Conservation (phyloP, 2,329 filamentous ascomycete species). For the Raffaelea arxii region DNA sequence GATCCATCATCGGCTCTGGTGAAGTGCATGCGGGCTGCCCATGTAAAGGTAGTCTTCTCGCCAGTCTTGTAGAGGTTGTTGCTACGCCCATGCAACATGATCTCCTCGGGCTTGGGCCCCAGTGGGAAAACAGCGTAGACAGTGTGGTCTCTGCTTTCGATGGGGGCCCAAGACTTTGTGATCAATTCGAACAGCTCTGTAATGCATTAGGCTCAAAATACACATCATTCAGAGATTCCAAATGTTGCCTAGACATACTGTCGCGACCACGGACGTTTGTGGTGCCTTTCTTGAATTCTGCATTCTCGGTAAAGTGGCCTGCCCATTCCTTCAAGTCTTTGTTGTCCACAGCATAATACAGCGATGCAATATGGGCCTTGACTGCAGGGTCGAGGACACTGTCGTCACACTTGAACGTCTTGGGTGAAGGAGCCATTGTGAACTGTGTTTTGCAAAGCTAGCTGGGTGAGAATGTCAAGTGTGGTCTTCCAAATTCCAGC, state of each 20-base stretch:
- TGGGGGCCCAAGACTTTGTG: conserved; percentile 5
- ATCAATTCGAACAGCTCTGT: conserved; percentile 4
- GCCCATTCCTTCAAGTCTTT: conserved; percentile 5
- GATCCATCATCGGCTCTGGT: neutral
- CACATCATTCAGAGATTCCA: neutral
- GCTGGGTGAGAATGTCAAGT: too few species aligned
- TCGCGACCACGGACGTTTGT: conserved; percentile 7
- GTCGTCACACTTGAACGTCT: conserved; percentile 9
- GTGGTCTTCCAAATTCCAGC: too few species aligned
- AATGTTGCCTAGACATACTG: too few species aligned
- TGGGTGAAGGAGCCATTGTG: conserved; percentile 5
- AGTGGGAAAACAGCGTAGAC: conserved; percentile 9
- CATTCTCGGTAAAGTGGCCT: conserved; percentile 9
- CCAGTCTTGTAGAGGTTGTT: conserved; percentile 7
- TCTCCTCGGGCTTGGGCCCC: conserved; percentile 6
- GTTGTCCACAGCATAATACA: conserved; percentile 9
- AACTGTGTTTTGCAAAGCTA: neutral
- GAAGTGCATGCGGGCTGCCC: conserved; percentile 11
- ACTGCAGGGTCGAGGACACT: conserved; percentile 6
- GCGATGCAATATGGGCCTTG: conserved; percentile 8
- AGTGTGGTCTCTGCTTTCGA: conserved; percentile 8
- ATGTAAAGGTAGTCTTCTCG: conserved; percentile 9
- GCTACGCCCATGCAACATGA: conserved; percentile 11
- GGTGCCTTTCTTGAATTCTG: conserved; percentile 9
- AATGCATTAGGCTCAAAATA: too few species aligned